These are phyloP conservation scores for Erythrobasidium yunnanense DNA, from an alignment of 768 basidiomycete genomes.

Conservation along the genomic window DNA sequence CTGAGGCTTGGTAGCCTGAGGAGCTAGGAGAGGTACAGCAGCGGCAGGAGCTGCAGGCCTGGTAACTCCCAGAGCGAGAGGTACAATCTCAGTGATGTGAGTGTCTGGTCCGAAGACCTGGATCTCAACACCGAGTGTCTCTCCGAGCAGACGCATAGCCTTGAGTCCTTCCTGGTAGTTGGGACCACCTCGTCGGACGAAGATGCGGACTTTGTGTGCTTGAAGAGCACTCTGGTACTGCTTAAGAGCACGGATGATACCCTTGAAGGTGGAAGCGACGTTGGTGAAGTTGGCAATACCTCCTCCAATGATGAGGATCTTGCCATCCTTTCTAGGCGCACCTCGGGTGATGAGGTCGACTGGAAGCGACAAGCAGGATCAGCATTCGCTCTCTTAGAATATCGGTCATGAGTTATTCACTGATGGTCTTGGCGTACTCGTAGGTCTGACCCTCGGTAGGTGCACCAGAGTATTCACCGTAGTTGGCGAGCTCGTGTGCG, in stretches of 20 bases:
- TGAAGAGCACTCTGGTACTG: constrained; percentile 79
- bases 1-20: constrained; percentile 31
- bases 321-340: constrained; percentile 59
- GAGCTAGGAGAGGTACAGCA: not conserved
- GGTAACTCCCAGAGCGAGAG: constrained; percentile 79
- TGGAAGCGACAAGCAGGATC: constrained; percentile 34
- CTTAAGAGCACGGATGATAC: constrained; percentile 93
- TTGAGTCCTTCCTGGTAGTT: constrained; percentile 99
- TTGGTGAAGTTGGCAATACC: constrained; percentile 99
- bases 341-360: constrained; percentile 94
- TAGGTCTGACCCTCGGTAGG: constrained; percentile 97
- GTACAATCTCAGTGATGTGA: constrained; percentile 96
- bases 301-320: constrained; percentile 98
- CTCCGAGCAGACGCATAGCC: constrained; percentile 91
- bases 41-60: constrained; percentile 44
- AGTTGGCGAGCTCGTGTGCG: constrained; percentile 96
- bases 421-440: constrained; percentile 97
- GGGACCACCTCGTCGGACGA: constrained; percentile 93
- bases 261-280: constrained; percentile 96
- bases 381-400: not conserved
- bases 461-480: constrained; percentile 97
- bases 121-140: constrained; percentile 94
- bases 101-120: constrained; percentile 90
- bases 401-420: constrained; percentile 46
- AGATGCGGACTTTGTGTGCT: constrained; percentile 78